These are phyloP conservation scores for Dryas alaskensis DNA, from an alignment of 306 rosid species.

Conservation along the genomic window DNA sequence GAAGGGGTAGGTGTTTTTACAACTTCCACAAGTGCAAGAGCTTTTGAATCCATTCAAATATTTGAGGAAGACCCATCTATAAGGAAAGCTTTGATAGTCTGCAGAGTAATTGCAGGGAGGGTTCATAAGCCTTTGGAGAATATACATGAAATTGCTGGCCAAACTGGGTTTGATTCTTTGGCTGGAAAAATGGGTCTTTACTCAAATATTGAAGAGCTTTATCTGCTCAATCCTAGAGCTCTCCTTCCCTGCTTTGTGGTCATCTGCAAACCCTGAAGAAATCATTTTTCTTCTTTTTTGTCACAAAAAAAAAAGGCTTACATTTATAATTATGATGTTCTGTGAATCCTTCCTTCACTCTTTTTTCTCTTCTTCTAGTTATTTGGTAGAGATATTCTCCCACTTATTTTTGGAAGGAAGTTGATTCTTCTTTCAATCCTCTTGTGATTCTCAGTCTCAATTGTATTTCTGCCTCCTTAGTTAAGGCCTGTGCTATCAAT, in stretches of 20 bases:
- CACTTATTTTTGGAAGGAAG: constrained; percentile 29
- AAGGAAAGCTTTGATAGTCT: constrained; percentile 68
- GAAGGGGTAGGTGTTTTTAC: constrained; percentile 90
- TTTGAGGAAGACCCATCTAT: constrained; percentile 35
- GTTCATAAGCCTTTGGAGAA: constrained; percentile 88
- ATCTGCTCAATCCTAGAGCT: constrained; percentile 78
- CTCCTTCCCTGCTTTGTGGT: constrained; percentile 93
- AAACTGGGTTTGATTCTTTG: constrained; percentile 84
- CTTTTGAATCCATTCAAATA: constrained; percentile 62
- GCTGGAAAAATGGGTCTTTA: constrained; percentile 83
- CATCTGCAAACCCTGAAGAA: constrained; percentile 67
- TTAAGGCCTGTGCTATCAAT: neutral
- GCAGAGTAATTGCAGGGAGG: constrained; percentile 88
- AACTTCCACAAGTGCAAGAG: constrained; percentile 91
- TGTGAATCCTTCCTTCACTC: constrained; percentile 26
- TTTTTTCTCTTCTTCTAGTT: neutral
- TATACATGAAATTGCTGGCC: constrained; percentile 72
- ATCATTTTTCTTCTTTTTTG: neutral
- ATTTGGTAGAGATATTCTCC: constrained; percentile 11
- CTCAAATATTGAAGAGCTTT: constrained; percentile 85
- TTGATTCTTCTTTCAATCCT: constrained; percentile 33
- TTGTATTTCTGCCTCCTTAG: constrained; percentile 6
- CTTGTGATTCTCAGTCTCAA: constrained; percentile 20
- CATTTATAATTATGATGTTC: constrained; percentile 26
- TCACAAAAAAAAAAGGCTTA: neutral